Base-by-base conservation (phyloP, 495 filamentous ascomycete species). In the Aspergillus funiculosus region DNA sequence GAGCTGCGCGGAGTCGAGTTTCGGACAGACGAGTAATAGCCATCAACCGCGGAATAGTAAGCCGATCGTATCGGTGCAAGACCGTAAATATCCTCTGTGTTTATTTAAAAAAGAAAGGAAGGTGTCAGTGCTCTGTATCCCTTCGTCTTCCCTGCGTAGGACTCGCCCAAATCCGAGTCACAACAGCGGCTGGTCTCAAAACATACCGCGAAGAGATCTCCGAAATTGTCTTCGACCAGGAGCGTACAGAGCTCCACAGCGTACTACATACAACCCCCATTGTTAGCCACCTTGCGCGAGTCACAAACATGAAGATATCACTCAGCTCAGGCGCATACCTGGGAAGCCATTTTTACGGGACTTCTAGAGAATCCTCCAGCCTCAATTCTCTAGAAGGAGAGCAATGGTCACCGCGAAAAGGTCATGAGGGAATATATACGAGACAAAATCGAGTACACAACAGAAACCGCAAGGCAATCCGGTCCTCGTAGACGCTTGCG, bases 161-260 rank as follows among this genome's bases (percentile, higher is more conserved):
- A n/a, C n/a, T n/a, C n/a, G n/a, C n/a, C n/a, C n/a, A n/a, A n/a
- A n/a, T n/a, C n/a, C n/a, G 29, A 25, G 24, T 38, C 29, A 31
- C n/a, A n/a, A n/a, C n/a, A 25, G n/a, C n/a, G n/a, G n/a, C n/a
- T n/a, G n/a, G n/a, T n/a, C n/a, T 6, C 9, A 2, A 19, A 34
- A 74, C 87, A 56, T 83, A 97, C 91, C 59, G 87, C 86, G 39
- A 87, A 85, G 20, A 98, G 76, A 57, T 94, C 86, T 52, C 92
- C 92, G 64, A 89, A 87, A 15, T 85, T 76, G 56, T 95, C 87
- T 48, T 87, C 77, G 34, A 96, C 80, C n/a, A 96, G 77, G 56
- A 95, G 80, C 65, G 80, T 73, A 68, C 87, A 94, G 39, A 97
- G 83, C 77, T 97, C 86, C 58, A 78, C 75, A 31, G 77, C 71